Conservation (phyloP, 768 basidiomycete genomes). For the Hypholoma fasciculare region DNA sequence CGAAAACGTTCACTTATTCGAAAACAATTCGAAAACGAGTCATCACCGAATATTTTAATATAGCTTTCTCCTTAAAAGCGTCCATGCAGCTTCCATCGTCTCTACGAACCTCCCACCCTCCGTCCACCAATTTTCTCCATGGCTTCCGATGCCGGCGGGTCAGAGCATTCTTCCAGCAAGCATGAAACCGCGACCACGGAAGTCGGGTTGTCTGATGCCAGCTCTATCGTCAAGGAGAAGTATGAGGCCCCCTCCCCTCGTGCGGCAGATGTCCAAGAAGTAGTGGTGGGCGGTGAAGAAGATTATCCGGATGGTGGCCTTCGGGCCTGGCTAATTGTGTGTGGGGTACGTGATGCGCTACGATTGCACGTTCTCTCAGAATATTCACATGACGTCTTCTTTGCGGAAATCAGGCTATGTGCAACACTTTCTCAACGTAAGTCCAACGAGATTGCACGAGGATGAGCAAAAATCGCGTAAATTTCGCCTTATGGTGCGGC, state of each 20-base stretch:
- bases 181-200: not conserved
- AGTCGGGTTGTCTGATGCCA: not conserved
- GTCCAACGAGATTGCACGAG: conserved; percentile 13
- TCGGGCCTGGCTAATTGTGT: conserved; percentile 44
- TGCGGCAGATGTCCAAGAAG: not conserved
- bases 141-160: not conserved
- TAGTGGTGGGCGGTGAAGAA: conserved; percentile 13
- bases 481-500: too few species aligned
- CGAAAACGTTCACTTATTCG: not conserved
- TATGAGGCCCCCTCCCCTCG: not conserved
- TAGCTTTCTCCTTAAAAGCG: not conserved
- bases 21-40: not conserved
- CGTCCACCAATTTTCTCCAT: not conserved
- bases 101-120: not conserved
- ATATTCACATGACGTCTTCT: not conserved
- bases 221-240: not conserved
- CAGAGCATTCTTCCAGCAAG: not conserved
- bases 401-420: conserved; percentile 38
- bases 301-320: conserved; percentile 45
- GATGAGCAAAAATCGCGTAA: too few species aligned
- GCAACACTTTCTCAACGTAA: conserved; percentile 46
- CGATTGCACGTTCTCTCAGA: not conserved
- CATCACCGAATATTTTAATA: not conserved
- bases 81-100: not conserved
- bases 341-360: conserved; percentile 32